Evolutionary conservation across 2,329 filamentous ascomycete species (phyloP), one percentile per base, ranked within the genome.

Genomic region (Trichophyton mentagrophytes): DNA sequence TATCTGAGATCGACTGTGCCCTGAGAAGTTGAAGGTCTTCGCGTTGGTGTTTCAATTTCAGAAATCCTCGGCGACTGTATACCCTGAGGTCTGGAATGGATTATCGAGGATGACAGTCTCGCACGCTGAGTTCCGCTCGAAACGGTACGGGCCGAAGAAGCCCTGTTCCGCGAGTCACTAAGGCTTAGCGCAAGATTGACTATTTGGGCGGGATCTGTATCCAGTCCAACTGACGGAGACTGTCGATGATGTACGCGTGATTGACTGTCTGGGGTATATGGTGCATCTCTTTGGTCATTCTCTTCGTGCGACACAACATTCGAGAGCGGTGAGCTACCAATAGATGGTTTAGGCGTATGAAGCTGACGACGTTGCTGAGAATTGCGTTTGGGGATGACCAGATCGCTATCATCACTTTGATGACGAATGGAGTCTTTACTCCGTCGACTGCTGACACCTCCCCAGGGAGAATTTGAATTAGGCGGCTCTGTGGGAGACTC

Each of bases 101-200:
- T 5, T 3, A 56, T 42, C 3, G 62, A 58, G 9, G 61, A 57
- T 11, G 60, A 25, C 5, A 60, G 40, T 15, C 63, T 60, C 7
- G 47, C 42, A 11, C 55, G 64, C 11, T 57, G 44, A 8, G 57
- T 30, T 3, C 20, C 27, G 20, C 60, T 33, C 0, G 64, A 61
- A 15, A 57, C 33, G 4, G 57, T 53, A 53, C 63, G 61, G n/a
- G 58, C 58, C n/a, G 58, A 61, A 17, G 57, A 30, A 4, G 8
- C 59, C 38, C 61, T 62, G 22, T 57, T 62, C 84, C 83, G 65
- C 85, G 83, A 68, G 72, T 96, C 90, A 76, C 88, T 95, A 57
- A 97, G 75, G 65, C 87, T 93, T 66, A 97, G 75, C 1, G 92
- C 92, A 82, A 97, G 88, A 68, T 90, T 90, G 47, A 97, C 90